Base-by-base conservation (phyloP, 1,139 yeast species). In the Casaregolazyma suthepensis region DNA sequence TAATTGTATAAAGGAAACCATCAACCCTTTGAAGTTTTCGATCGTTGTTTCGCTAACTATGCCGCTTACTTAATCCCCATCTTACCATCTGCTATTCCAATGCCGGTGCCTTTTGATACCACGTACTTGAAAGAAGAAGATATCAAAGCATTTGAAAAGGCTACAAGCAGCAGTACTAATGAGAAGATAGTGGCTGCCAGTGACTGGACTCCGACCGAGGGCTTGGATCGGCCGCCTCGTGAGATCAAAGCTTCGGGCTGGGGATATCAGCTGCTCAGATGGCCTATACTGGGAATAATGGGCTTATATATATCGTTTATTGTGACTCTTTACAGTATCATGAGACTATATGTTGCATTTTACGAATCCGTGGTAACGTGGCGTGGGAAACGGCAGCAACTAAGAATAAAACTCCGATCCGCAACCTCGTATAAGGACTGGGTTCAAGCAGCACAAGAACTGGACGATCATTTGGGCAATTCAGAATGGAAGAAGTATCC, bases 401-500 rank as follows among this genome's bases (percentile, higher is more conserved):
- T 85, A 29, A 68, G 89, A 10, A 74, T 75, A 44, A 70, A 72
- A 18, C 70, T 87, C 54, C 70, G 86, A 49, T 57, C 65, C 0
- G 77, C 88, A 0, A 63, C 61, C 20, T 73, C 71, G 22, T 86
- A 85, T 64, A 68, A 73, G 3, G 89, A 86, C 57, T 87, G 93
- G 87, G 70, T 78, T 5, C 66, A 68, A 17, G 78, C 79, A 59
- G 93, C 94, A 0, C 64, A 75, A 46, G 71, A 69, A 3, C 67
- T 87, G 50, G 94, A 87, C 64, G 68, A 75, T 42, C 78, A 72
- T 63, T 71, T 86, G 48, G 80, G 83, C 10, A 71, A 83, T 31
- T 82, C 82, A 57, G 75, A 76, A 54, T 87, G 94, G 94, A 79
- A 81, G 48, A 63, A 70, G 13, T 82, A 81, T 56, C 83, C 85